Evolutionary conservation across 2,329 filamentous ascomycete genomes (phyloP).

Genomic region (Claviceps sp.): DNA sequence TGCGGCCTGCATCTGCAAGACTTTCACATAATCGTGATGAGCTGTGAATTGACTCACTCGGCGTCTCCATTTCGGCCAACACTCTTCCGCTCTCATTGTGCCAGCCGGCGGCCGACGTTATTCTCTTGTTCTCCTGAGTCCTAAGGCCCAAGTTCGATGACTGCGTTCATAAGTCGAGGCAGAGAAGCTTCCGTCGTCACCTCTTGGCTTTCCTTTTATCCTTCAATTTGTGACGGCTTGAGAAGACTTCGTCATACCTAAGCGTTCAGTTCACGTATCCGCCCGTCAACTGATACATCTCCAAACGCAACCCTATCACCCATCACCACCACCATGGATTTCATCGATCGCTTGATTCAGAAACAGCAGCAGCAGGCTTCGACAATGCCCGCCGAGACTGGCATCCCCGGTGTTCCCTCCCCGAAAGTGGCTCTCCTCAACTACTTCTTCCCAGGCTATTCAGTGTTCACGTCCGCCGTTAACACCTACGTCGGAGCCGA

Average conservation of each 20-base stretch:
- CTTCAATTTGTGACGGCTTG: not conserved
- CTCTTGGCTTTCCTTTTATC: not conserved
- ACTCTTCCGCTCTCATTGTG: not conserved
- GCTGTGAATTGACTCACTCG: not conserved
- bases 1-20: too few species aligned
- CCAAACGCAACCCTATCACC: not conserved
- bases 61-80: not conserved
- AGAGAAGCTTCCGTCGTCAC: not conserved
- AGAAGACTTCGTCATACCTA: too few species aligned
- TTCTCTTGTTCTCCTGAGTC: not conserved
- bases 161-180: not conserved
- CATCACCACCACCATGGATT: conserved; percentile 6
- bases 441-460: conserved; percentile 53
- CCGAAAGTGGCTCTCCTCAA: conserved; percentile 41
- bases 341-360: not conserved
- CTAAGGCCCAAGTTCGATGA: not conserved
- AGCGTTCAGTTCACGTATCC: too few species aligned
- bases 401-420: conserved; percentile 8
- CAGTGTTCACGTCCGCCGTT: conserved; percentile 38
- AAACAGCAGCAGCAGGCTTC: conserved; percentile 1
- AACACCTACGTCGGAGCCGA: conserved; percentile 47
- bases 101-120: not conserved
- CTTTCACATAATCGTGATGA: too few species aligned
- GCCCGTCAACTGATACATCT: not conserved
- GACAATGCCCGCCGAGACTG: conserved; percentile 8